Percentiles rank a stretch among this genome's conserved stretches.
These are phyloP conservation scores for Botrytis aclada DNA, from an alignment of 2,329 filamentous ascomycete genomes.

Conservation along the genomic window DNA sequence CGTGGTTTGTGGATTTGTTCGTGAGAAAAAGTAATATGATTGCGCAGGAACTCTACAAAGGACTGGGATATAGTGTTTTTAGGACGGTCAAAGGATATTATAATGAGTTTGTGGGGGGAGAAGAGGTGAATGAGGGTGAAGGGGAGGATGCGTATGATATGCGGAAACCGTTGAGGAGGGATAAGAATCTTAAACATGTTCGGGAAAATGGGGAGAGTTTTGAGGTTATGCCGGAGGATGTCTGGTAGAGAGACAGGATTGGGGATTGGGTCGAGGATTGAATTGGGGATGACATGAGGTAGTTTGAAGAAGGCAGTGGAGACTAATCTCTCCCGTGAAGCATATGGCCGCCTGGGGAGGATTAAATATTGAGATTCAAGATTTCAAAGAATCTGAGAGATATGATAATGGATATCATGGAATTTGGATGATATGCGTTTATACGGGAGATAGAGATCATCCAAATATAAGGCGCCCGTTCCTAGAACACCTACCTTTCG, in stretches of 20 bases:
- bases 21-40: constrained; percentile 84
- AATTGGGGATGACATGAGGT: too few relatives aligned
- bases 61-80: constrained; percentile 89
- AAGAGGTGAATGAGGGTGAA: constrained; percentile 69
- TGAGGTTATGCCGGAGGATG: constrained; percentile 76
- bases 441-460: background rate
- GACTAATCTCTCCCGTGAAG: constrained; percentile 4
- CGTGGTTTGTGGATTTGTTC: constrained; percentile 96
- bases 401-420: background rate
- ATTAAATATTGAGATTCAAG: background rate
- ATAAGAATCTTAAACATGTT: constrained; percentile 71
- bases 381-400: background rate
- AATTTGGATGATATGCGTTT: too few relatives aligned
- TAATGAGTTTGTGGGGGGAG: constrained; percentile 68
- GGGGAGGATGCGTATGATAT: constrained; percentile 95
- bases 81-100: constrained; percentile 90
- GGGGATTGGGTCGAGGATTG: too few relatives aligned
- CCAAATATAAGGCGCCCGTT: too few relatives aligned
- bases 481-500: background rate
- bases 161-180: constrained; percentile 84
- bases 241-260: constrained; percentile 57
- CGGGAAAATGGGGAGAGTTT: constrained; percentile 77
- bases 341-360: background rate
- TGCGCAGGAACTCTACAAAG: constrained; percentile 84
- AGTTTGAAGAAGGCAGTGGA: background rate